These are phyloP conservation scores for Scheffersomyces insectosa DNA, from an alignment of 1,139 yeast species.

Conservation along the genomic window DNA sequence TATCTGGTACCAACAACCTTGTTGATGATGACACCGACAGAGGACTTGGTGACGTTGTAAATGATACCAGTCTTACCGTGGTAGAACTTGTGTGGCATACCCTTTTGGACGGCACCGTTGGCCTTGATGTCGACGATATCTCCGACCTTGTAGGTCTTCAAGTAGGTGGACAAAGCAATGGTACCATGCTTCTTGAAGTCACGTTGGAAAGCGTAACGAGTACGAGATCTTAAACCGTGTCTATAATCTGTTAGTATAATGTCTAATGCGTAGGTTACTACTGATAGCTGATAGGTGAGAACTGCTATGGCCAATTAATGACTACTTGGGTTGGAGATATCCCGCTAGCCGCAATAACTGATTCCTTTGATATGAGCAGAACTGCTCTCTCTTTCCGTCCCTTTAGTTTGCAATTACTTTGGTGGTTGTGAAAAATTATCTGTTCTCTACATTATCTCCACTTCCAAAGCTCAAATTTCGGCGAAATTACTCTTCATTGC, in stretches of 20 bases:
- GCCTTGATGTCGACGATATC: slow-evolving; percentile 98
- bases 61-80: slow-evolving; percentile 99
- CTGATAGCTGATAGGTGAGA: no score
- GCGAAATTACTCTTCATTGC: no score
- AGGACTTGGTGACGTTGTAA: slow-evolving; percentile 94
- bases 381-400: no score
- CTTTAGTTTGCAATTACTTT: no score
- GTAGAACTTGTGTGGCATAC: slow-evolving; percentile 99
- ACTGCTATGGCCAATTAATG: no score
- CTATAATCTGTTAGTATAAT: slow-evolving; percentile 33
- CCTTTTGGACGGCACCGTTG: slow-evolving; percentile 97
- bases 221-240: slow-evolving; percentile 99
- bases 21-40: slow-evolving; percentile 96
- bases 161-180: slow-evolving; percentile 89
- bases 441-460: no score
- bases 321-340: no score
- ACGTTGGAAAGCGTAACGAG: slow-evolving; percentile 99
- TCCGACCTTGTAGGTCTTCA: slow-evolving; percentile 95
- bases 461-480: no score
- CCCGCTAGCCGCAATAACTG: no score
- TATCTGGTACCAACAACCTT: slow-evolving; percentile 98
- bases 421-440: no score
- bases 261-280: neutral
- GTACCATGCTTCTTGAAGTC: slow-evolving; percentile 97
- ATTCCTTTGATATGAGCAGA: no score